Evolutionary conservation across 768 basidiomycete species (phyloP).

Genomic region (Kwoniella shandongensis): DNA sequence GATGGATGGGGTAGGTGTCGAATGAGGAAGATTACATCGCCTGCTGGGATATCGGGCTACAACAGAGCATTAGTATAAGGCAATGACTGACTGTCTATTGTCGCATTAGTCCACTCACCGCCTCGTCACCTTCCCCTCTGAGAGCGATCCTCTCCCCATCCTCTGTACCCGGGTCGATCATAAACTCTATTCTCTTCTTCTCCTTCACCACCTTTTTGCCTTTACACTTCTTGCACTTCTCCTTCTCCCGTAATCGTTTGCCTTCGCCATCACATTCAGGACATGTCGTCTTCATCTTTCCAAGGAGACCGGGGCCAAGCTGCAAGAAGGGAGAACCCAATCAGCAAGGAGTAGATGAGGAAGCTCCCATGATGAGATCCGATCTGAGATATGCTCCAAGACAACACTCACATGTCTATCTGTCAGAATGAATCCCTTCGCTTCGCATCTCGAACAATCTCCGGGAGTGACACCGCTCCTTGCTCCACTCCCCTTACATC

Average conservation of each 20-base stretch:
- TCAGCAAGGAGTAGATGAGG: too few relatives aligned
- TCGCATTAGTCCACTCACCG: conserved; percentile 62
- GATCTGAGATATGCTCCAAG: not conserved
- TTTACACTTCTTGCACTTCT: conserved; percentile 76
- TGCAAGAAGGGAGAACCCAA: conserved; percentile 57
- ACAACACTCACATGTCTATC: conserved; percentile 51
- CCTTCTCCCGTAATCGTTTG: conserved; percentile 39
- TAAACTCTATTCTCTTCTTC: conserved; percentile 83
- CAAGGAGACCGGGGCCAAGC: conserved; percentile 51
- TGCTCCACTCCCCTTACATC: conserved; percentile 86
- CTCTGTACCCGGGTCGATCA: conserved; percentile 81
- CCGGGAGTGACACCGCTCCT: conserved; percentile 81
- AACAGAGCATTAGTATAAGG: not conserved
- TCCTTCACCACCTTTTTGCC: conserved; percentile 79
- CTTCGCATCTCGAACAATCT: conserved; percentile 74
- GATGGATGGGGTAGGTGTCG: conserved; percentile 67
- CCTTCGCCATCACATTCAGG: conserved; percentile 53
- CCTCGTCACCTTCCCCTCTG: conserved; percentile 87
- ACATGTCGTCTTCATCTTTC: conserved; percentile 51
- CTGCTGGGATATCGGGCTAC: conserved; percentile 80
- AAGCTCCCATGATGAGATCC: too few relatives aligned
- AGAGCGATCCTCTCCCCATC: conserved; percentile 82
- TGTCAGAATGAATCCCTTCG: conserved; percentile 62
- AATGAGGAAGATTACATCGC: conserved; percentile 85
- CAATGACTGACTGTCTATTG: too few relatives aligned